Evolutionary conservation across 2,329 filamentous ascomycete species (phyloP).

Genomic region (Hymenoscyphus repandus): DNA sequence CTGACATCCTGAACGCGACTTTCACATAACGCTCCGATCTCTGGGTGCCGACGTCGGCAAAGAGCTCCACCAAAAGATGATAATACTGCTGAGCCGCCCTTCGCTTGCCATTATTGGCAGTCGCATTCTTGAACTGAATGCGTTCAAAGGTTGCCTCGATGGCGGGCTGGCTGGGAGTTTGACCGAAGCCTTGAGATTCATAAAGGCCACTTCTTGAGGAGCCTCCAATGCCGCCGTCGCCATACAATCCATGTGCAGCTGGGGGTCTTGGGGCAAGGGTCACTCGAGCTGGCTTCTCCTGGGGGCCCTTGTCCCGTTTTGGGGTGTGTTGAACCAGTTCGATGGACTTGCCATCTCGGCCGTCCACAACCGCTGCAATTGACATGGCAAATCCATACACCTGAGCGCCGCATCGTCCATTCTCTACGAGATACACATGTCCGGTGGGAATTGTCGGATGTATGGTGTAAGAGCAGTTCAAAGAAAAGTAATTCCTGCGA

Average conservation of each 20-base stretch:
- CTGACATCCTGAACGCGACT: slow-evolving; percentile 52
- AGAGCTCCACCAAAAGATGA: slow-evolving; percentile 63
- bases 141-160: slow-evolving; percentile 53
- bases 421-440: slow-evolving; percentile 34
- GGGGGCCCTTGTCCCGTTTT: slow-evolving; percentile 67
- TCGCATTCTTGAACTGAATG: slow-evolving; percentile 71
- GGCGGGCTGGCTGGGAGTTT: slow-evolving; percentile 25
- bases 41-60: slow-evolving; percentile 45
- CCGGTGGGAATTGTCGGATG: slow-evolving; percentile 39
- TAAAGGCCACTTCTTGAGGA: slow-evolving; percentile 17
- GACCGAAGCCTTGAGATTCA: slow-evolving; percentile 19
- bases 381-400: slow-evolving; percentile 60
- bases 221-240: slow-evolving; percentile 19
- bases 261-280: slow-evolving; percentile 30
- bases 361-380: slow-evolving; percentile 62
- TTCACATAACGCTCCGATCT: slow-evolving; percentile 45
- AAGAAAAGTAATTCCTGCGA: slow-evolving; percentile 66
- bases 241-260: slow-evolving; percentile 23
- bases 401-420: slow-evolving; percentile 17
- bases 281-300: slow-evolving; percentile 52
- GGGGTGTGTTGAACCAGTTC: slow-evolving; percentile 73
- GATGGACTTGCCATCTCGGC: slow-evolving; percentile 55
- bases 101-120: slow-evolving; percentile 69
- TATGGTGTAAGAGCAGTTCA: slow-evolving; percentile 59
- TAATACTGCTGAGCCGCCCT: slow-evolving; percentile 70